A percentile compares a stretch with the other conserved stretches of the same genome.
phyloP scores from a whole-genome alignment of 2,329 filamentous ascomycete genomes.

The Stagonosporopsis rhizophila region DNA sequence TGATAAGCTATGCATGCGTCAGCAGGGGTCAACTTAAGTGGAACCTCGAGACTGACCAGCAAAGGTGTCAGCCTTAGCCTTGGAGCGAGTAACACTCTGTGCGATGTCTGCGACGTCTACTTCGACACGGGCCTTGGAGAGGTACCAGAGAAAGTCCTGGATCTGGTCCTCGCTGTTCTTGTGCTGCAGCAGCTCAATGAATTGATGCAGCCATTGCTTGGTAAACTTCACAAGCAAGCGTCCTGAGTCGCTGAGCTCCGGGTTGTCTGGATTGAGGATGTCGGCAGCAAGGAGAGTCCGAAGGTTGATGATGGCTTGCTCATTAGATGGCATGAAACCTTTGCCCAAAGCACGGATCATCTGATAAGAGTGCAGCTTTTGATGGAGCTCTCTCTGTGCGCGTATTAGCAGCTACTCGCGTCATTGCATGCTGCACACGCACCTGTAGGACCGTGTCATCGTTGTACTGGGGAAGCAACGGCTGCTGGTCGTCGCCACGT shows the following conservation, averaged over 20 bases:
- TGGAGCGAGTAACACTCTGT: conserved; percentile 66
- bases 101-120: conserved; percentile 71
- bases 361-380: conserved; percentile 93
- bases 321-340: conserved; percentile 91
- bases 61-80: conserved; percentile 72
- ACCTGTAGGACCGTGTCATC: conserved; percentile 73
- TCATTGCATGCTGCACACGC: conserved; percentile 1
- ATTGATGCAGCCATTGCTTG: conserved; percentile 76
- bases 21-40: conserved; percentile 14
- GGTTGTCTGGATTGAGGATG: conserved; percentile 76
- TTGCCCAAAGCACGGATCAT: conserved; percentile 82
- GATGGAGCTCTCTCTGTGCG: conserved; percentile 74
- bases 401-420: conserved; percentile 2
- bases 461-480: conserved; percentile 79
- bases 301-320: conserved; percentile 81
- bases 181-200: conserved; percentile 80
- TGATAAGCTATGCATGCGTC: conserved; percentile 67
- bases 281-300: conserved; percentile 80
- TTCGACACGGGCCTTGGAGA: conserved; percentile 74
- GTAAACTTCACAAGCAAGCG: conserved; percentile 73
- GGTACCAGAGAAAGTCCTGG: conserved; percentile 89
- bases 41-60: conserved; percentile 61
- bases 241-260: conserved; percentile 79
- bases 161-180: conserved; percentile 88
- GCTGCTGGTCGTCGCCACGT: conserved; percentile 68